These are phyloP conservation scores for Nemania bipapillata DNA, from an alignment of 2,329 filamentous ascomycete species.

Conservation along the genomic window DNA sequence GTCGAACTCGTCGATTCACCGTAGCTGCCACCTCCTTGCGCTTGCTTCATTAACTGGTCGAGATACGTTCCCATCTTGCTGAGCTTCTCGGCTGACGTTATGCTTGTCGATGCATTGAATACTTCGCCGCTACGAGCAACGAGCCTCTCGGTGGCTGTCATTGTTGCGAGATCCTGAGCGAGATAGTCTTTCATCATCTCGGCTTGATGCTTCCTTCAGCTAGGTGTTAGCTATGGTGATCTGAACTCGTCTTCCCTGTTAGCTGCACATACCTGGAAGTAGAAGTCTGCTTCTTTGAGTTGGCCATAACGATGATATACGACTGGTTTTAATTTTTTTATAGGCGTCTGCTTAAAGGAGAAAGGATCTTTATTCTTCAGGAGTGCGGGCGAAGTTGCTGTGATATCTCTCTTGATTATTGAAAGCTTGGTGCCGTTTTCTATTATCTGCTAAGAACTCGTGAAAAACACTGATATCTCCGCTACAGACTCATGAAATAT, in stretches of 20 bases:
- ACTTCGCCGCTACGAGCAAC: constrained; percentile 11
- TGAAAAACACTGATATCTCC: neutral
- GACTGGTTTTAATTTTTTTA: neutral
- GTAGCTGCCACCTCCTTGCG: constrained; percentile 16
- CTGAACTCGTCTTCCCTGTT: neutral
- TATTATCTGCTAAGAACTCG: neutral
- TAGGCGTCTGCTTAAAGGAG: neutral
- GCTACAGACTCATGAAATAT: neutral
- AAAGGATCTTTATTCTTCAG: neutral
- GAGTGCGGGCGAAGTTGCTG: neutral
- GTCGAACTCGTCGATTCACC: constrained; percentile 6
- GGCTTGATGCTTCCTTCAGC: constrained; percentile 24
- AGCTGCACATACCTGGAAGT: constrained; percentile 13
- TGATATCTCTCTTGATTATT: neutral
- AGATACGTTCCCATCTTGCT: constrained; percentile 36
- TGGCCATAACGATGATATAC: constrained; percentile 15
- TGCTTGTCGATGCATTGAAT: constrained; percentile 8
- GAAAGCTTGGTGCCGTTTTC: neutral
- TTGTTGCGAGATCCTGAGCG: constrained; percentile 34
- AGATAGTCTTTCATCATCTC: constrained; percentile 46
- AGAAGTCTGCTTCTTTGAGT: constrained; percentile 2
- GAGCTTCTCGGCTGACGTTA: constrained; percentile 26
- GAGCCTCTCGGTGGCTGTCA: constrained; percentile 43
- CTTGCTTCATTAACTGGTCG: constrained; percentile 36
- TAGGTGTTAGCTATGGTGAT: constrained; percentile 12